Conservation (phyloP, 2,329 filamentous ascomycete genomes). For the Aureobasidium sp. region DNA sequence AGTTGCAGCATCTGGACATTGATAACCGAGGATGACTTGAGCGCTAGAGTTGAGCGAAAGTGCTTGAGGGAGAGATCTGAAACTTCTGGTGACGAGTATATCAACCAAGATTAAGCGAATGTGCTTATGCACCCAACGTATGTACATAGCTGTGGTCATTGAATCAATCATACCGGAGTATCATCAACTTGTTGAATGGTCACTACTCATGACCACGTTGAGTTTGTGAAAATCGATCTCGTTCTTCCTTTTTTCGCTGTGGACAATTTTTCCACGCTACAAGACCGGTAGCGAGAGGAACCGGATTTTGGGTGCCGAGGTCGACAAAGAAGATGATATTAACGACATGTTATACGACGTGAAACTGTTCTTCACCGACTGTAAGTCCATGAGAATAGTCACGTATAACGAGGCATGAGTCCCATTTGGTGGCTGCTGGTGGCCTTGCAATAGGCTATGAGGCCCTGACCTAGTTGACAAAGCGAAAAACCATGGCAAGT, state of each 20-base stretch:
- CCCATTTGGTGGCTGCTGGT: not conserved
- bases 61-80: not conserved
- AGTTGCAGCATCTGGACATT: not conserved
- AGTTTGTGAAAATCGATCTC: not conserved
- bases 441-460: not conserved
- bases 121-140: not conserved
- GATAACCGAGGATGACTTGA: not conserved
- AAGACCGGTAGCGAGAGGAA: not conserved
- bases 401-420: too few species aligned
- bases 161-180: not conserved
- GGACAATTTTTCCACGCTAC: not conserved
- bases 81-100: not conserved
- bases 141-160: not conserved
- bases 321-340: not conserved
- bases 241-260: not conserved
- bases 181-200: not conserved
- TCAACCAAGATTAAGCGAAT: too few species aligned
- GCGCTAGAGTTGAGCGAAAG: not conserved
- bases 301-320: not conserved
- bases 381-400: not conserved
- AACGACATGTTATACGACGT: not conserved
- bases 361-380: not conserved
- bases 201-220: not conserved
- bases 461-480: not conserved
- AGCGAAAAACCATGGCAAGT: not conserved